These are phyloP conservation scores for Hypoxylon crocopeplum DNA, from an alignment of 495 filamentous ascomycete species.

Conservation along the genomic window DNA sequence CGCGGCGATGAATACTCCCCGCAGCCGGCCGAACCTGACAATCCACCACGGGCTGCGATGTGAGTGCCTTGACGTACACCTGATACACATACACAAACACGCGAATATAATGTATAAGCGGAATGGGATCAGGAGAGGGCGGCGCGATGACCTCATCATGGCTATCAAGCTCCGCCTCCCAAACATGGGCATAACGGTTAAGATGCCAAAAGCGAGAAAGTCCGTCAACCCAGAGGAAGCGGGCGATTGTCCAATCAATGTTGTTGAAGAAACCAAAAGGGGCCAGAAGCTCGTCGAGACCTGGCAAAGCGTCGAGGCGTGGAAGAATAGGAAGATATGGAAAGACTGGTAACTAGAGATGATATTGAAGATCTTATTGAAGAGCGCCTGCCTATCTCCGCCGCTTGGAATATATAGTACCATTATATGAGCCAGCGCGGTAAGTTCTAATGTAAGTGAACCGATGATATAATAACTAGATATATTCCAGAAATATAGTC, in stretches of 20 bases:
- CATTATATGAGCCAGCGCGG: too few relatives aligned
- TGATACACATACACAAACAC: slow-evolving; percentile 2
- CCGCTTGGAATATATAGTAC: too few relatives aligned
- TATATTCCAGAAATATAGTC: too few relatives aligned
- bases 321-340: slow-evolving; percentile 29
- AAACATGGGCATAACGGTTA: neutral
- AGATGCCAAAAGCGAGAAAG: neutral
- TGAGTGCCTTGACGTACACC: neutral
- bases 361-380: neutral
- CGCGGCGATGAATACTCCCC: neutral
- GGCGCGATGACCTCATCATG: slow-evolving; percentile 16
- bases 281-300: slow-evolving; percentile 27
- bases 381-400: too few relatives aligned
- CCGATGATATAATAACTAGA: too few relatives aligned
- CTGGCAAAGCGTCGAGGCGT: slow-evolving; percentile 30
- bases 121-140: neutral
- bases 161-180: slow-evolving; percentile 19
- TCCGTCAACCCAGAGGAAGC: neutral
- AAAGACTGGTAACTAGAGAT: slow-evolving; percentile 31
- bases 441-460: too few relatives aligned
- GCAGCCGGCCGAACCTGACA: slow-evolving; percentile 1
- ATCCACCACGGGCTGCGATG: slow-evolving; percentile 9
- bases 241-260: neutral
- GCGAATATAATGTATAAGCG: neutral
- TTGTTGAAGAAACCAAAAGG: slow-evolving; percentile 15